Conservation (phyloP, 257 asterid species). For the Solanum megistacrolobum region DNA sequence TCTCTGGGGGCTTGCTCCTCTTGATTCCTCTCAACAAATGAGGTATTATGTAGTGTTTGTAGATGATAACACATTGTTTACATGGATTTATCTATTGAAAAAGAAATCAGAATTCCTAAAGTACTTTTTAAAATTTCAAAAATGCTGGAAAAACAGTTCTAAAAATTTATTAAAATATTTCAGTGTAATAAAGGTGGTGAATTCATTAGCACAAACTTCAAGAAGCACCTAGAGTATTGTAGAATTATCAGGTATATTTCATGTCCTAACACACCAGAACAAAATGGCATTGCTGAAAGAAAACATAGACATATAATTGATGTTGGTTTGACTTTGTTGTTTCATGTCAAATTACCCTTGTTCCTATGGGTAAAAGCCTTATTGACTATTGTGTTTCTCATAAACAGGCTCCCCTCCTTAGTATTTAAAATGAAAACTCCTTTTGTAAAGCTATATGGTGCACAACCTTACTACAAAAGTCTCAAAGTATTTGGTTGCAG, state of each 20-base stretch:
- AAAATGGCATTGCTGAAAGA: neutral
- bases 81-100: neutral
- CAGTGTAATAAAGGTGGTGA: neutral
- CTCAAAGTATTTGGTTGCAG: no score
- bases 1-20: neutral
- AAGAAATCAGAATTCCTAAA: no score
- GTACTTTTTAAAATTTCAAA: neutral
- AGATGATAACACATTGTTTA: no score
- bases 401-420: neutral
- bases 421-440: neutral
- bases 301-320: neutral
- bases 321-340: no score
- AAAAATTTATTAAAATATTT: no score
- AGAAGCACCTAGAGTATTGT: neutral
- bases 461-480: neutral
- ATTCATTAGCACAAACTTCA: neutral
- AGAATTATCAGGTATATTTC: neutral
- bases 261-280: neutral
- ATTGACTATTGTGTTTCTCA: neutral
- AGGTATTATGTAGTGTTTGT: neutral
- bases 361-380: neutral
- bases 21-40: neutral
- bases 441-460: neutral
- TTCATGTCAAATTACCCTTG: neutral
- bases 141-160: no score